Percentiles rank a stretch among this genome's conserved stretches.
phyloP scores from a whole-genome alignment of 352 stramenopile genomes.

The Phytophthora vignae region DNA sequence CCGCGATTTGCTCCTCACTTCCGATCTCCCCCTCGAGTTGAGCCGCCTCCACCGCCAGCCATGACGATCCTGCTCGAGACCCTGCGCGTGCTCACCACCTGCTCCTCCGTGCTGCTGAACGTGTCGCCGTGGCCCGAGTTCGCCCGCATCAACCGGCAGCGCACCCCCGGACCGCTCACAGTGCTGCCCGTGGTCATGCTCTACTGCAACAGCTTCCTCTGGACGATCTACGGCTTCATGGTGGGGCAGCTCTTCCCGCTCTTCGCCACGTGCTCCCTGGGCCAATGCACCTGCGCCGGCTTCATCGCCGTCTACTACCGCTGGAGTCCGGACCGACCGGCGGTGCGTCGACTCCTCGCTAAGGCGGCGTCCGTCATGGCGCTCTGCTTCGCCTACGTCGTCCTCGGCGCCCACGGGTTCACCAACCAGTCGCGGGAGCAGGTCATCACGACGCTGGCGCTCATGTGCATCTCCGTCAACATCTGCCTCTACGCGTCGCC shows the following conservation, averaged over 20 bases:
- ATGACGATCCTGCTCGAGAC: constrained; percentile 48
- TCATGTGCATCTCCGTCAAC: constrained; percentile 50
- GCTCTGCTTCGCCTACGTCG: constrained; percentile 40
- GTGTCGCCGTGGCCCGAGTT: constrained; percentile 49
- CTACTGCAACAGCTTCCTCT: constrained; percentile 48
- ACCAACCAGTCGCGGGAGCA: constrained; percentile 41
- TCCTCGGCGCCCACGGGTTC: constrained; percentile 31
- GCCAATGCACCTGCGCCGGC: constrained; percentile 37
- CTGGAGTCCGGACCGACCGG: constrained; percentile 39
- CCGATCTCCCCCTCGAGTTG: constrained; percentile 9
- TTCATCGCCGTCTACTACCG: constrained; percentile 53
- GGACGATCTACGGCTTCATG: constrained; percentile 58
- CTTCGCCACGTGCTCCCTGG: constrained; percentile 47
- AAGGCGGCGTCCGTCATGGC: constrained; percentile 36
- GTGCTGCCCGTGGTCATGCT: constrained; percentile 50
- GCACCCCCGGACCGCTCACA: constrained; percentile 42
- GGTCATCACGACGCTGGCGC: constrained; percentile 41
- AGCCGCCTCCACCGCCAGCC: background rate
- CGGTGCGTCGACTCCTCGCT: constrained; percentile 23
- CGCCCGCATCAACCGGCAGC: constrained; percentile 45
- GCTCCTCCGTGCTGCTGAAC: constrained; percentile 45
- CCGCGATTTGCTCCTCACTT: constrained; percentile 24
- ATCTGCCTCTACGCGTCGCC: constrained; percentile 56
- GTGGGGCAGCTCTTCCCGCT: constrained; percentile 53
- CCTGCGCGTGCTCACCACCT: constrained; percentile 41